A percentile compares a stretch with the other conserved stretches of the same genome.
Conservation (phyloP, 768 basidiomycete genomes). For the Suillus luteus region DNA sequence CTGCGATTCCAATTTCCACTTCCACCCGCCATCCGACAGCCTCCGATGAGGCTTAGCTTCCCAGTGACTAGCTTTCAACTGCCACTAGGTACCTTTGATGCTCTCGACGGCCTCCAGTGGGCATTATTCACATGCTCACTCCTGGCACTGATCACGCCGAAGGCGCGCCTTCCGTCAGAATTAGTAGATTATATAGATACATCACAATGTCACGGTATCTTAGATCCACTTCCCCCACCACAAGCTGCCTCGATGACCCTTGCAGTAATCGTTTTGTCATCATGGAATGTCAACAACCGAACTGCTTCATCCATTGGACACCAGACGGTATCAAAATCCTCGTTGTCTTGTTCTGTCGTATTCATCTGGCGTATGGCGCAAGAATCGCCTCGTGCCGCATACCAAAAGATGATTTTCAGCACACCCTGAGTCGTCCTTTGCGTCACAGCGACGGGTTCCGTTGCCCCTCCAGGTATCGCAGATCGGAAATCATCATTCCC, state of each 20-base stretch:
- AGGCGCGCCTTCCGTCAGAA: conserved; percentile 1
- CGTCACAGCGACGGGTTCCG: conserved; percentile 41
- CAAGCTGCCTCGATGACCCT: neutral
- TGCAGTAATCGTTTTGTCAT: conserved; percentile 26
- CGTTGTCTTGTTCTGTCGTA: conserved; percentile 47
- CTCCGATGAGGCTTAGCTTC: no score
- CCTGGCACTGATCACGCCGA: neutral
- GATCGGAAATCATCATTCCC: conserved; percentile 35
- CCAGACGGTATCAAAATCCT: conserved; percentile 44
- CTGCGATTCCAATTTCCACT: no score
- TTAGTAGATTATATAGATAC: neutral
- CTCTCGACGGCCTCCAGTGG: no score
- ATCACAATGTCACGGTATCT: neutral
- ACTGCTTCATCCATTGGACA: conserved; percentile 38
- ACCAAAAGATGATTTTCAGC: conserved; percentile 57
- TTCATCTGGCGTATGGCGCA: conserved; percentile 36
- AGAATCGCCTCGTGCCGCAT: conserved; percentile 35
- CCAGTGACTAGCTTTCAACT: no score
- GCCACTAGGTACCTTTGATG: no score
- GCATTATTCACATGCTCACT: neutral
- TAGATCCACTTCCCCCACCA: neutral
- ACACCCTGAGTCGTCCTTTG: conserved; percentile 30
- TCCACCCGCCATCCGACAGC: no score
- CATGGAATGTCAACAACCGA: conserved; percentile 38
- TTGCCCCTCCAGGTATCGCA: conserved; percentile 20